Evolutionary conservation across 2,329 filamentous ascomycete genomes (phyloP).

Genomic region (Metarhizium robertsii): DNA sequence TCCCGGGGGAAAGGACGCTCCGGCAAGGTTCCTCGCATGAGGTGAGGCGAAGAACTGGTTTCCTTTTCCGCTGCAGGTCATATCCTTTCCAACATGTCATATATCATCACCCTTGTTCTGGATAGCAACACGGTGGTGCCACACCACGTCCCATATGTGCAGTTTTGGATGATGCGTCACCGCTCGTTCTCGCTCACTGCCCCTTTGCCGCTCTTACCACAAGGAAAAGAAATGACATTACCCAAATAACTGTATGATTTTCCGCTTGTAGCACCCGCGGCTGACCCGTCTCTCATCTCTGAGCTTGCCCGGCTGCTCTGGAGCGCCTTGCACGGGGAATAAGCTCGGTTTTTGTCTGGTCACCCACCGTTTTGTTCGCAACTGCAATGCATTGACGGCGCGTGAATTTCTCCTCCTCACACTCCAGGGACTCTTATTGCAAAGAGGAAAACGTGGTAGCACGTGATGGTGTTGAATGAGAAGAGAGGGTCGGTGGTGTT

Average conservation of each 20-base stretch:
- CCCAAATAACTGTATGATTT: background rate
- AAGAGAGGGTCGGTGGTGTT: background rate
- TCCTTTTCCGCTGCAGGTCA: background rate
- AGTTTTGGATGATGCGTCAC: background rate
- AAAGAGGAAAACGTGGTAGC: background rate
- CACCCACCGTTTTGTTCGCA: conserved; percentile 53
- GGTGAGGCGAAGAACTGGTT: too few relatives aligned
- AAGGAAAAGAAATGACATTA: background rate
- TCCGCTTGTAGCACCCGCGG: conserved; percentile 23
- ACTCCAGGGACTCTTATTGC: conserved; percentile 42
- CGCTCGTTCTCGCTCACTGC: too few relatives aligned
- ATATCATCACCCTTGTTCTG: background rate
- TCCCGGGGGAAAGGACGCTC: too few relatives aligned
- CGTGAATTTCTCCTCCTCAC: conserved; percentile 49
- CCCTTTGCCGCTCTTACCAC: background rate
- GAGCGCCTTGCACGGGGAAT: conserved; percentile 44
- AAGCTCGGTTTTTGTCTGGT: conserved; percentile 51
- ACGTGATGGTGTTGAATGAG: background rate
- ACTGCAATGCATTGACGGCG: conserved; percentile 43
- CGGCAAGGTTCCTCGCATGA: too few relatives aligned
- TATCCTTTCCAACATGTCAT: background rate
- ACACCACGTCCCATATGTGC: background rate
- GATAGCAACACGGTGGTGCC: background rate
- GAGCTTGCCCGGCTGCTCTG: conserved; percentile 44
- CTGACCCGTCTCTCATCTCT: conserved; percentile 34